Base-by-base conservation (phyloP, 495 filamentous ascomycete genomes). In the Hyaloscypha variabilis region DNA sequence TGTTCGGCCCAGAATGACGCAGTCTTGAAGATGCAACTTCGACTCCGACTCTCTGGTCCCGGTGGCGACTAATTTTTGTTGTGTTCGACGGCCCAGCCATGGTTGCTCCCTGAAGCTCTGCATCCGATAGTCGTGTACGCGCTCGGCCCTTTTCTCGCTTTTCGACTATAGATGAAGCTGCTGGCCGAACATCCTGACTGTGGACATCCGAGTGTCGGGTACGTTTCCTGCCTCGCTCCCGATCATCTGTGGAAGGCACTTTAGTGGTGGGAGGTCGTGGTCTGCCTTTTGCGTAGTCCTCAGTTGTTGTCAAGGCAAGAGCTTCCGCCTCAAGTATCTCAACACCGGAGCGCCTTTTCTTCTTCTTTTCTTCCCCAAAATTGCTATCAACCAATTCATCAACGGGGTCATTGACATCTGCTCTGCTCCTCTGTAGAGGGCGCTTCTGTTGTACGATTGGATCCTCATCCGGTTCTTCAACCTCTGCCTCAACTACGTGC, bases 1-100 rank as follows among this genome's bases (percentile, higher is more conserved):
- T 61, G 23, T 60, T 56, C 8, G 30, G 42, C 34, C 36, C 29
- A n/a, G 55, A 23, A 13, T 34, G 39, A n/a, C 25, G 46, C 23
- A 63, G 21, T n/a, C 28, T 46, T 54, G 67, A 69, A 53, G 58
- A 60, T 36, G 63, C 67, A 24, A 53, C 34, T 57, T 69, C 54
- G 2, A 60, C 28, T 52, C 50, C 60, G 42, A 66, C 28, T 19
- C 28, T 31, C 21, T 21, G 14, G 11, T 62, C 60, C 50, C 52
- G 39, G 23, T 28, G n/a, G n/a, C 31, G 62, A 14, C 30, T 49
- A 6, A 3, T 8, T 39, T 26, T 14, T 21, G n/a, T 25, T 53
- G 19, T n/a, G 4, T 25, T 59, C n/a, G 34, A 21, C 30, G 11
- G 60, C 29, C 23, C 49, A 21, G 30, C 50, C 10, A 36, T 34